Evolutionary conservation across 2,329 filamentous ascomycete genomes (phyloP).

Genomic region (Claviceps digitariae): DNA sequence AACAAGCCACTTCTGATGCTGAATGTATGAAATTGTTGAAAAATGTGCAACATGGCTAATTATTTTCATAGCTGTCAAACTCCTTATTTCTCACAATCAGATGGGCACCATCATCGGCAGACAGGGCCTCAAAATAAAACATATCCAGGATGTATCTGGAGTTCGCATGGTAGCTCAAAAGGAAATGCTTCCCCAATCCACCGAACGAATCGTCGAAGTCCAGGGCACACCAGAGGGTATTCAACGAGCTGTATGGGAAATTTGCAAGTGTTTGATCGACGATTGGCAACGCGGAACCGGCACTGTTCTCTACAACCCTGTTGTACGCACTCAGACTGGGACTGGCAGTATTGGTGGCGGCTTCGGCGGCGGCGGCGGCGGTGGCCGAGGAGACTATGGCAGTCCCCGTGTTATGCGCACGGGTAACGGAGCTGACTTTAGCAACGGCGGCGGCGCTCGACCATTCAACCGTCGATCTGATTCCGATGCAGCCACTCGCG

Average conservation of each 20-base stretch:
- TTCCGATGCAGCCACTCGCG: constrained; percentile 65
- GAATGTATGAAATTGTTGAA: no score
- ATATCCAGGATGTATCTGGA: constrained; percentile 92
- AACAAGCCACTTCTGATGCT: not conserved
- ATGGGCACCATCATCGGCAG: constrained; percentile 99
- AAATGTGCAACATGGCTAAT: not conserved
- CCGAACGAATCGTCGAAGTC: constrained; percentile 93
- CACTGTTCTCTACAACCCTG: constrained; percentile 94
- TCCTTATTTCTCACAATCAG: constrained; percentile 98
- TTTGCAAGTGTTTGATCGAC: constrained; percentile 95
- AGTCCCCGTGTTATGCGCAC: constrained; percentile 77
- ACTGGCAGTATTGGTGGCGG: constrained; percentile 32
- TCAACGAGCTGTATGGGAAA: constrained; percentile 94
- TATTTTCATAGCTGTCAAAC: constrained; percentile 64
- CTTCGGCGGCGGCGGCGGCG: constrained; percentile 19
- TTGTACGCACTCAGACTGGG: constrained; percentile 65
- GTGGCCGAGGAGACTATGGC: constrained; percentile 38
- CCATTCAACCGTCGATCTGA: constrained; percentile 68
- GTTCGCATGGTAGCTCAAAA: constrained; percentile 99
- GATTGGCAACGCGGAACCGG: constrained; percentile 96
- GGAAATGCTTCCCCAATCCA: constrained; percentile 98
- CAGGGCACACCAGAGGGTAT: constrained; percentile 92
- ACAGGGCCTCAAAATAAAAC: constrained; percentile 96
- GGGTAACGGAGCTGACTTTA: constrained; percentile 95
- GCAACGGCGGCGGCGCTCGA: constrained; percentile 55